Percentiles rank a stretch among this genome's conserved stretches.
These are phyloP conservation scores for Colletotrichum orbiculare DNA, from an alignment of 2,329 filamentous ascomycete species.

Conservation along the genomic window DNA sequence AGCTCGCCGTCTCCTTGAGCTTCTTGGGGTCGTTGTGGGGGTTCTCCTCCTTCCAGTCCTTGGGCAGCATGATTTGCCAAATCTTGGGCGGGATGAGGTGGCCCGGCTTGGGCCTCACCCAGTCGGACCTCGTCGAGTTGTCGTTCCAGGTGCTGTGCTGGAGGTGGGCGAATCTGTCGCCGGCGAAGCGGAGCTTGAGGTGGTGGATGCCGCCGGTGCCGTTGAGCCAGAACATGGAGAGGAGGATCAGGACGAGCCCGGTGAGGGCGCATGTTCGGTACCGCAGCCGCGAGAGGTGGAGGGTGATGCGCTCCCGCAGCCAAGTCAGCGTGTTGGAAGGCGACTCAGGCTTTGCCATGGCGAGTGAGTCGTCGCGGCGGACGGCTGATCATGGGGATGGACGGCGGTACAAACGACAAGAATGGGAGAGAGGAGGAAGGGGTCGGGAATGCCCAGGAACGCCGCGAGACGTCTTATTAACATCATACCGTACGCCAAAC, in stretches of 20 bases:
- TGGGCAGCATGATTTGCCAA: slow-evolving; percentile 38
- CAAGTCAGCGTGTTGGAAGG: not conserved
- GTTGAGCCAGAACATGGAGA: slow-evolving; percentile 10
- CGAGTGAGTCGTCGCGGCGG: too few species aligned
- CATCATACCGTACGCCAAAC: too few species aligned
- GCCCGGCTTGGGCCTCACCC: slow-evolving; percentile 11
- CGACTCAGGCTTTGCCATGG: not conserved
- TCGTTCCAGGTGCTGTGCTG: slow-evolving; percentile 3
- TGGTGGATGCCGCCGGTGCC: not conserved
- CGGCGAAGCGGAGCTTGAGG: not conserved
- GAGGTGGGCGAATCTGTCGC: not conserved
- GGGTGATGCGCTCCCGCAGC: not conserved
- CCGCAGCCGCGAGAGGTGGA: slow-evolving; percentile 9
- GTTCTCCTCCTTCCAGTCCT: slow-evolving; percentile 2
- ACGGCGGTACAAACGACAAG: too few species aligned
- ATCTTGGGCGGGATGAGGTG: slow-evolving; percentile 28
- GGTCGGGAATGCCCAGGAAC: too few species aligned
- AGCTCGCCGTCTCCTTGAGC: slow-evolving; percentile 27
- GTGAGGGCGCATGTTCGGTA: slow-evolving; percentile 16
- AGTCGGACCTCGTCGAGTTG: slow-evolving; percentile 14
- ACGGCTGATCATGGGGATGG: too few species aligned
- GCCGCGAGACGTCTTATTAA: too few species aligned
- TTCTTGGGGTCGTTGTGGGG: slow-evolving; percentile 19
- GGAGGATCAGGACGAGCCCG: not conserved
- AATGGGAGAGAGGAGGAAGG: too few species aligned